A percentile compares a stretch with the other conserved stretches of the same genome.
Evolutionary conservation across 495 filamentous ascomycete genomes (phyloP).

Genomic region (Elasticomyces elasticus): DNA sequence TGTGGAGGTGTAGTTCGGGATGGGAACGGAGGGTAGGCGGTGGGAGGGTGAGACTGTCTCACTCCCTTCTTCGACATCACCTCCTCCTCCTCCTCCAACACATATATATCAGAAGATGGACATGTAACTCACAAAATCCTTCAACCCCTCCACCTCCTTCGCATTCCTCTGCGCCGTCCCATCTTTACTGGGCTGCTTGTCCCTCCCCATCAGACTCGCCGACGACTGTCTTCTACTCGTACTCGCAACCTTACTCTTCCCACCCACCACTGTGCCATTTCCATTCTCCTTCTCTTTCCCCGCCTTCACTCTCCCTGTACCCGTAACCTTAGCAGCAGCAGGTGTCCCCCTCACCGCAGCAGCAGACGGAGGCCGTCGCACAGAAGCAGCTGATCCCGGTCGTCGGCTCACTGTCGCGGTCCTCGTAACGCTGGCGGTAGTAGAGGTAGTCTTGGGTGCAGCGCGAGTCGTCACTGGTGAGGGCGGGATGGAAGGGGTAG

Average conservation of each 20-base stretch:
- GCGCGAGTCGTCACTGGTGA: not conserved
- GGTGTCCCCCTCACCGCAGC: not conserved
- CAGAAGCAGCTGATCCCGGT: constrained; percentile 5
- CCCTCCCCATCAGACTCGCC: not conserved
- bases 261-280: not conserved
- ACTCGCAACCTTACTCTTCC: not conserved
- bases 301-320: too few relatives aligned
- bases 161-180: constrained; percentile 18
- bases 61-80: constrained; percentile 6
- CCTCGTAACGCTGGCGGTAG: too few relatives aligned
- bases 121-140: constrained; percentile 19
- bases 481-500: not conserved
- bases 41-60: constrained; percentile 7
- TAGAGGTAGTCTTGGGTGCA: not conserved
- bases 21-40: not conserved
- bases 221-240: constrained; percentile 7
- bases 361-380: not conserved
- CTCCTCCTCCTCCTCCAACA: not conserved
- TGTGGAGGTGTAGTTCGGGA: not conserved
- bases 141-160: constrained; percentile 25
- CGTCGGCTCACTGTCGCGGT: not conserved
- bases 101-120: not conserved
- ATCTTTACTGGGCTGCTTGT: constrained; percentile 22
- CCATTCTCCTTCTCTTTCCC: constrained; percentile 16
- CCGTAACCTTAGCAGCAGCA: not conserved